A percentile compares a stretch with the other conserved stretches of the same genome.
Conservation (phyloP, 208 protist genomes). For the Leptomonas seymouri region DNA sequence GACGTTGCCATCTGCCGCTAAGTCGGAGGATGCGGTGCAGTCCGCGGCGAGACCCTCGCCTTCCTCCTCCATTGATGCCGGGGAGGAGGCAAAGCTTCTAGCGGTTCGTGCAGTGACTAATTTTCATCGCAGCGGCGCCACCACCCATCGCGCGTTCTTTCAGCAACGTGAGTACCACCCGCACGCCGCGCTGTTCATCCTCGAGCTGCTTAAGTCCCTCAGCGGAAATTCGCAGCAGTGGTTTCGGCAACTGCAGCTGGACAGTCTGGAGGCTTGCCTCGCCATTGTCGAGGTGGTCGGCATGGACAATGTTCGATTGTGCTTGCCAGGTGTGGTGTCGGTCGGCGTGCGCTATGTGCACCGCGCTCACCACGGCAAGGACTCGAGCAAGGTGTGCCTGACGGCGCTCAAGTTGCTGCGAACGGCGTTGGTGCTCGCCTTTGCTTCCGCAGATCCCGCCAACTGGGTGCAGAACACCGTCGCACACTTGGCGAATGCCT, state of each 20-base stretch:
- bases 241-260: constrained; percentile 80
- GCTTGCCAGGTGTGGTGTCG: constrained; percentile 80
- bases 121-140: constrained; percentile 56
- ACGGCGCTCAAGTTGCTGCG: constrained; percentile 58
- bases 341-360: constrained; percentile 69
- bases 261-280: constrained; percentile 59
- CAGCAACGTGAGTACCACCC: constrained; percentile 50
- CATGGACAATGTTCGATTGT: constrained; percentile 53
- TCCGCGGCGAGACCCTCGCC: background rate
- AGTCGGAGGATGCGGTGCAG: background rate
- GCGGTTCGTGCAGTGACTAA: constrained; percentile 51
- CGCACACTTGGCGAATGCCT: constrained; percentile 30
- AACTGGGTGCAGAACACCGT: constrained; percentile 40
- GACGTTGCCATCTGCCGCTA: constrained; percentile 12
- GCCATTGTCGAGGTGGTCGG: constrained; percentile 64
- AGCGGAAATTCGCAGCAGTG: constrained; percentile 73
- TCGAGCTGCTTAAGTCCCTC: constrained; percentile 76
- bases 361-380: constrained; percentile 69
- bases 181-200: constrained; percentile 83
- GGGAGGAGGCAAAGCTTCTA: constrained; percentile 73
- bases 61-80: constrained; percentile 49
- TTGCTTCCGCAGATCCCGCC: constrained; percentile 24
- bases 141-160: constrained; percentile 52
- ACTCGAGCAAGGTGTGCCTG: constrained; percentile 60
- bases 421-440: constrained; percentile 23